phyloP scores from a whole-genome alignment of 129 eudicot species.

The Ambrosia trifida region DNA sequence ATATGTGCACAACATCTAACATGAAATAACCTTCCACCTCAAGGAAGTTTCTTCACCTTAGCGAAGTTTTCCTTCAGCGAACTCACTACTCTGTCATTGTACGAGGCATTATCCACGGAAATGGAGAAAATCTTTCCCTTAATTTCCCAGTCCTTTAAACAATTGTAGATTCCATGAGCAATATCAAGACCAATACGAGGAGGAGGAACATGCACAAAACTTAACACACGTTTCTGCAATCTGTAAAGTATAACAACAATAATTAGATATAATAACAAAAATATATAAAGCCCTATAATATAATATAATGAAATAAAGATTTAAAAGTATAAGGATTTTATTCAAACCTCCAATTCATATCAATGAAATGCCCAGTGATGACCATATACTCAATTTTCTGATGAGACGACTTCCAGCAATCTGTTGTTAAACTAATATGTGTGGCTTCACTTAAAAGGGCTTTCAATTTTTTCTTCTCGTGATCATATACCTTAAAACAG shows the following conservation, averaged over 20 bases:
- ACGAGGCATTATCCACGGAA: background rate
- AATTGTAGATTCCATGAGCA: background rate
- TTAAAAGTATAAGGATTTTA: background rate
- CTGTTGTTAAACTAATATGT: slow-evolving; percentile 7
- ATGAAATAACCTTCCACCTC: slow-evolving; percentile 7
- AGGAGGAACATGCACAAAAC: slow-evolving; percentile 16
- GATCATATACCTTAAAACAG: slow-evolving; percentile 20
- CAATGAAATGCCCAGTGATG: background rate
- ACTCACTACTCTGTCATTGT: background rate
- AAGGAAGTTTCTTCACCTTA: slow-evolving; percentile 15
- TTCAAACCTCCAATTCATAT: no score
- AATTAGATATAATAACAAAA: background rate
- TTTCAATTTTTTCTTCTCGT: slow-evolving; percentile 24
- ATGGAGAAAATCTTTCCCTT: slow-evolving; percentile 1
- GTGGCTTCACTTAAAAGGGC: background rate
- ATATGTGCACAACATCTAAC: slow-evolving; percentile 9
- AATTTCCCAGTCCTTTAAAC: slow-evolving; percentile 10
- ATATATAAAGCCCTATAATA: background rate
- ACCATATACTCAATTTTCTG: no score
- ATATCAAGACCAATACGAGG: slow-evolving; percentile 13
- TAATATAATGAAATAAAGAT: background rate
- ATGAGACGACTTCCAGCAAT: background rate
- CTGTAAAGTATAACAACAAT: background rate
- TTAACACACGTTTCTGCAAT: slow-evolving; percentile 13
- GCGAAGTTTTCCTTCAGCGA: background rate